Base-by-base conservation (phyloP, 140 eudicot species). In the Flaveria floridana region DNA sequence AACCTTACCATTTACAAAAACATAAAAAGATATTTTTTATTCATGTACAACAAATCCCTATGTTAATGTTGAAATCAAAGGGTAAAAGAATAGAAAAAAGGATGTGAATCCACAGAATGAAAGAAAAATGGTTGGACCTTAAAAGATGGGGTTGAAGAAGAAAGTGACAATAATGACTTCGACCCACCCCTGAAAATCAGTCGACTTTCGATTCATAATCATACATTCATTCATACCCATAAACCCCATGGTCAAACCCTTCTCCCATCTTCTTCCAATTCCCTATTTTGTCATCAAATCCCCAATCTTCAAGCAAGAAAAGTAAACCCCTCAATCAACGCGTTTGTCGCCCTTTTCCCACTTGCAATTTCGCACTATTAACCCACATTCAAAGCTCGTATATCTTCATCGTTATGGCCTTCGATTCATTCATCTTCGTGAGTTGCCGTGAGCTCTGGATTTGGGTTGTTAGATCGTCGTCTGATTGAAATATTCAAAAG, bases 221-320 rank as follows among this genome's bases (percentile, higher is more conserved):
- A 67, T 13, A 28, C 34, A 28, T 28, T 28, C 34, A 30, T 30
- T 30, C 37, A 30, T 30, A 3, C 37, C 7, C 65, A 71, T 71
- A 44, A 50, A 70, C 30, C 57, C 57, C 61, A 57, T 47, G 37
- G 81, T 77, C 76, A 77, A 77, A 77, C 81, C 81, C 81, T 70
- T 56, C 37, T 30, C 26, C 71, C 72, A 7, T 66, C 11, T 52
- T 30, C 66, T 76, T 76, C 63, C 16, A 30, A 13, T 48, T 67
- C 13, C 67, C 56, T 41, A 39, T 41, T 66, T 65, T 53, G 39
- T n/a, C 65, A 48, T 50, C 75, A 15, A 39, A 52, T 53, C 47
- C 65, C 55, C 42, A 64, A 77, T 77, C 75, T 69, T 9, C 66
- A 75, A 75, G 53, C 79, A 75, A 65, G 23, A 48, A 26, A 75